Evolutionary conservation across 495 filamentous ascomycete species (phyloP).

Genomic region (Aspergillus saccharolyticus): DNA sequence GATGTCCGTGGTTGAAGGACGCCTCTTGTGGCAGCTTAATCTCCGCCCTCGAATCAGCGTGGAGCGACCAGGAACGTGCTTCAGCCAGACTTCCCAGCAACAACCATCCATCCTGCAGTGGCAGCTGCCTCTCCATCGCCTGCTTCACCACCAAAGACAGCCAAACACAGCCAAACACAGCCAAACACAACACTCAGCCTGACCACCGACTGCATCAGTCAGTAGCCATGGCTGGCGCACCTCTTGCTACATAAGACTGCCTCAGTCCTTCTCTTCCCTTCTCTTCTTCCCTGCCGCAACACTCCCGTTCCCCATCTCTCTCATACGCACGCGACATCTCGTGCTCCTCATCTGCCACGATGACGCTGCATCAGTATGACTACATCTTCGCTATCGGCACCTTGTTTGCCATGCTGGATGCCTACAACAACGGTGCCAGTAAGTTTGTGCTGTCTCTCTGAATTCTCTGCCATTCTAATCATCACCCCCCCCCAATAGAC

Average conservation of each 20-base stretch:
- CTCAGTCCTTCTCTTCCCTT: neutral
- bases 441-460: too few species aligned
- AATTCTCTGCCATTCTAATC: too few species aligned
- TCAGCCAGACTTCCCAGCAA: too few species aligned
- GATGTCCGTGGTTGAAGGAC: neutral
- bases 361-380: constrained; percentile 54
- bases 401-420: constrained; percentile 70
- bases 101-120: neutral
- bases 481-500: constrained; percentile 42
- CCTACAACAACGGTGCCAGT: constrained; percentile 66
- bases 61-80: neutral
- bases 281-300: neutral
- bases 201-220: neutral
- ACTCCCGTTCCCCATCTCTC: neutral
- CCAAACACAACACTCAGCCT: neutral
- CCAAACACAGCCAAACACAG: too few species aligned
- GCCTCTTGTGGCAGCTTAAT: neutral
- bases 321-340: neutral
- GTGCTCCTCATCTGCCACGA: constrained; percentile 28
- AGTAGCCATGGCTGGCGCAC: neutral
- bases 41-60: constrained; percentile 4
- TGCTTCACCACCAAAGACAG: too few species aligned
- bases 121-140: neutral
- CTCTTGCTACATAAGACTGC: neutral
- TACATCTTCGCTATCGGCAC: constrained; percentile 74